Evolutionary conservation across 139 green algal species (phyloP).

Genomic region (Mesotaenium endlicherianum): DNA sequence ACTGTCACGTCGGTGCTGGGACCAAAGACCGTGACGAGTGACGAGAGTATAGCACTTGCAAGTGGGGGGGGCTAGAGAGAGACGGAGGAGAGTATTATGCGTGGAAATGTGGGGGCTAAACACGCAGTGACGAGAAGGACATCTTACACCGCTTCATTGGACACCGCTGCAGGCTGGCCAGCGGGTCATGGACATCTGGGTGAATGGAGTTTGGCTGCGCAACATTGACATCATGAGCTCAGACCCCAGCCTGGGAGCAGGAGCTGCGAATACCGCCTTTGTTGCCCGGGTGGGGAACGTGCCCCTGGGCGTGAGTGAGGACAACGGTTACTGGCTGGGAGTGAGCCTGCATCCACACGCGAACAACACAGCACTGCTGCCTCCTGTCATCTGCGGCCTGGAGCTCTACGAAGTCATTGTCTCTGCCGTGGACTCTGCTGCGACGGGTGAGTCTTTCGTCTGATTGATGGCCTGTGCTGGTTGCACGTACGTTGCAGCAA

Average conservation of each 20-base stretch:
- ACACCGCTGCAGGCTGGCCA: not conserved
- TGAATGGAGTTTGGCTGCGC: not conserved
- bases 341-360: not conserved
- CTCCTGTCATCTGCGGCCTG: constrained; percentile 12
- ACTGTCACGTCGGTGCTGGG: no score
- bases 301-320: not conserved
- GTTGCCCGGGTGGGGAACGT: not conserved
- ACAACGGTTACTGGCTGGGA: not conserved
- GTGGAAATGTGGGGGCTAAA: no score
- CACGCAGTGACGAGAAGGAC: no score
- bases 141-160: no score
- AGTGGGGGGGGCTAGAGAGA: no score
- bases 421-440: not conserved
- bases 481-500: no score
- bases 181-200: not conserved
- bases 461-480: no score
- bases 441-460: no score
- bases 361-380: not conserved
- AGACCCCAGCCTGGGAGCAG: no score
- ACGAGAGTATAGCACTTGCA: no score
- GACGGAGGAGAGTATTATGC: no score
- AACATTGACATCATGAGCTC: not conserved
- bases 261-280: not conserved
- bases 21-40: no score
- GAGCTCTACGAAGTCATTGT: constrained; percentile 35